Base-by-base conservation (phyloP, 2,329 filamentous ascomycete genomes). In the Talaromyces albobiverticillius region DNA sequence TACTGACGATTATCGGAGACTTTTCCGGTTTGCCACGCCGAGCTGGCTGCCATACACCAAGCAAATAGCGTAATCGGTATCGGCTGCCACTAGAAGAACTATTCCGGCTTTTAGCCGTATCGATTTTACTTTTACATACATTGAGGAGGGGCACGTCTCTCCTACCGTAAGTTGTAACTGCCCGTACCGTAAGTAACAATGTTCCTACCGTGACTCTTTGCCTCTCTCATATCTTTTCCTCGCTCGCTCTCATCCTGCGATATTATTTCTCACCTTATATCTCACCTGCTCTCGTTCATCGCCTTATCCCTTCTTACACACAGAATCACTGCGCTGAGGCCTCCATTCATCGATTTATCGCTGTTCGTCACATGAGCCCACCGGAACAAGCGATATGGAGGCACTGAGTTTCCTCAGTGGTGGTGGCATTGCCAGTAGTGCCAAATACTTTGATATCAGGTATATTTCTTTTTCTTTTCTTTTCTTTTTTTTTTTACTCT, bases 381-480 rank as follows among this genome's bases (percentile, higher is more conserved):
- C 9, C 14, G 13, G 22, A n/a, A 9, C 23, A 47, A 9, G 32
- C 41, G 23, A 46, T 22, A 58, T 55, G 55, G 76, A 76, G 74
- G 73, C 74, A 55, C 71, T 76, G 63, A 77, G 71, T 63, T 75
- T 77, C 60, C 71, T 77, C 49, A 70, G 70, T 61, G 66, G 69
- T 43, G 62, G 69, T 57, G 69, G 70, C 49, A 72, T 68, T 60
- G 67, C 72, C 51, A 77, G 70, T 60, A 69, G 72, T 59, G 73
- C 75, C 60, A 78, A 78, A 61, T 75, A 76, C 57, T 79, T 78
- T 57, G 75, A 79, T 64, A 77, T 78, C 59, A 71, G 74, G 74
- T 76, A 60, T 64, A 64, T n/a, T 34, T 54, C 55, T 59, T 9
- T 20, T 16, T 13, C 10, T 18, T 16, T 11, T 40, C 18, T 20